Conservation (phyloP, 768 basidiomycete genomes). For the Xerocomellus dryophilus region DNA sequence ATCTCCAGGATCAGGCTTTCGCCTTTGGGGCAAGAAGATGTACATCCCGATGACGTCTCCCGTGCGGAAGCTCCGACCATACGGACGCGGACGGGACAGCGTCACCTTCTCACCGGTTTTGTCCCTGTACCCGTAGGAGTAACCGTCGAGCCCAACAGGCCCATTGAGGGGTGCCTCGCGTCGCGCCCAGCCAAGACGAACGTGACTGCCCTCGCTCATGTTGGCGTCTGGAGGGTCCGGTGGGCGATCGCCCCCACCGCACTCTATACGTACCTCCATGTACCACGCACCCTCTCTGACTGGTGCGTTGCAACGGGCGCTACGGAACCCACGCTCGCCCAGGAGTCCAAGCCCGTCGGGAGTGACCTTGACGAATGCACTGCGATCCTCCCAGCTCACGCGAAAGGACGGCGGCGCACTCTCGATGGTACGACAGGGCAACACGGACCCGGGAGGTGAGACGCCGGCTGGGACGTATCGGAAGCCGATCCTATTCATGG, state of each 20-base stretch:
- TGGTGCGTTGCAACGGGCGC: slow-evolving; percentile 85
- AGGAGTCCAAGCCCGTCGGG: slow-evolving; percentile 72
- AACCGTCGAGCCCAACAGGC: slow-evolving; percentile 90
- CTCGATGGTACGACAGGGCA: slow-evolving; percentile 79
- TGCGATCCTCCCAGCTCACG: slow-evolving; percentile 90
- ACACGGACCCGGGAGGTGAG: slow-evolving; percentile 50
- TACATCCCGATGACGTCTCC: slow-evolving; percentile 94
- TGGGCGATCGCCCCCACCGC: slow-evolving; percentile 62
- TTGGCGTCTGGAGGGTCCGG: slow-evolving; percentile 41
- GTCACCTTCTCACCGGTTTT: slow-evolving; percentile 90
- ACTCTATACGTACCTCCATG: slow-evolving; percentile 81
- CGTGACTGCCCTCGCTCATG: slow-evolving; percentile 68
- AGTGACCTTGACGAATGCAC: slow-evolving; percentile 72
- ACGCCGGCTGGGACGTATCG: slow-evolving; percentile 81
- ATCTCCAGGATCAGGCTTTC: slow-evolving; percentile 57
- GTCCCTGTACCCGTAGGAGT: slow-evolving; percentile 90
- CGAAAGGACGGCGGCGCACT: slow-evolving; percentile 66
- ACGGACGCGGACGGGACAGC: slow-evolving; percentile 74
- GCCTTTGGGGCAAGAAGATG: slow-evolving; percentile 76
- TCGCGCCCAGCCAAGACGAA: slow-evolving; percentile 88
- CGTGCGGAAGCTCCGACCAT: slow-evolving; percentile 68
- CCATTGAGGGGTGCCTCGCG: slow-evolving; percentile 92
- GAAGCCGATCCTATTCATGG: slow-evolving; percentile 72
- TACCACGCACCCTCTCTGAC: slow-evolving; percentile 92
- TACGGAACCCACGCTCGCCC: slow-evolving; percentile 88